Evolutionary conservation across 2,329 filamentous ascomycete genomes (phyloP), one percentile per base, ranked within the genome.

Genomic region (Sarocladium strictum): DNA sequence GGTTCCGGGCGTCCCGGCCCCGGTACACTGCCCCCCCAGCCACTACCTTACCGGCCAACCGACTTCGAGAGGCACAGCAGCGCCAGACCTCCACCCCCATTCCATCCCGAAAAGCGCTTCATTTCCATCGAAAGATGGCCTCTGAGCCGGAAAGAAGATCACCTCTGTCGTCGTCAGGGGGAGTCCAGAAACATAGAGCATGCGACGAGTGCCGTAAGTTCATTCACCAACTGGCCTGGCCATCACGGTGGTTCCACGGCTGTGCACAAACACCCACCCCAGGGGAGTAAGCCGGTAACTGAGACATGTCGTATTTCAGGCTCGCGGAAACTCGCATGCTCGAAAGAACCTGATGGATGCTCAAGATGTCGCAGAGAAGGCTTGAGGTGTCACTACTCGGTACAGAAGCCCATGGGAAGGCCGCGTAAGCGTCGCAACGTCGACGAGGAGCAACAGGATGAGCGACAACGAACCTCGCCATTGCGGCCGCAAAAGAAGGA

Each of bases 171-270:
- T 51, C 27, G 15, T 51, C 47, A 9, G 23, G 23, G 53, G 21
- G 53, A 52, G 59, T 67, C 57, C 64, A 71, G 57, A 85, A 82
- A 63, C 81, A 80, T 58, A 76, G 81, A 49, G 83, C 83, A 57
- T 87, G 84, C 67, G 84, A 87, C 66, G 83, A 85, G 66, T 87
- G 84, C 68, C 77, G 84, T 86, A 75, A 68, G 81, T 75, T 21
- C 26, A 33, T 19, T 56, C 19, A 53, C 11, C 32, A 4, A 14
- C 23, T 7, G 26, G 23, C 12, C 21, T n/a, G n/a, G n/a, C n/a
- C n/a, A n/a, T n/a, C n/a, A n/a, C n/a, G n/a, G n/a, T n/a, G n/a
- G n/a, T n/a, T n/a, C n/a, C n/a, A n/a, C n/a, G n/a, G n/a, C n/a
- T n/a, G 29, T 32, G 29, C 29, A 32, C 6, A 6, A 32, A 12